Percentiles rank a stretch among this genome's conserved stretches.
Conservation (phyloP, 2,329 filamentous ascomycete species). For the Colletotrichum simmondsii region DNA sequence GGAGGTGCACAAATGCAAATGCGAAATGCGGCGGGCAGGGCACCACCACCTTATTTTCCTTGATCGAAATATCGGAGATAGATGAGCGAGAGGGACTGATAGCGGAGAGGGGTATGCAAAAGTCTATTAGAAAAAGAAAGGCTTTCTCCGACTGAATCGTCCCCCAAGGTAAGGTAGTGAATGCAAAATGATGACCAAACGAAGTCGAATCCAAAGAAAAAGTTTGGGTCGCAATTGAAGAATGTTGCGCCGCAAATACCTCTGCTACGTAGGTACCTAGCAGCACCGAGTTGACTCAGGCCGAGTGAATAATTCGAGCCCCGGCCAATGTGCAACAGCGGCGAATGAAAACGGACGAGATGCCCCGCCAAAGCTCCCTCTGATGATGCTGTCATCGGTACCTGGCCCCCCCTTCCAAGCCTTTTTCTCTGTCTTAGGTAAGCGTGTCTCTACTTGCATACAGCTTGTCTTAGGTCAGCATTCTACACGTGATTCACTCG, state of each 20-base stretch:
- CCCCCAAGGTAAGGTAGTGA: background rate
- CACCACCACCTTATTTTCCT: background rate
- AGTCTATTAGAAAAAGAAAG: background rate
- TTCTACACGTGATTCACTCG: conserved; percentile 14
- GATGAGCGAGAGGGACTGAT: background rate
- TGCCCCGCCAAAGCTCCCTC: conserved; percentile 19
- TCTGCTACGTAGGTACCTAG: no score
- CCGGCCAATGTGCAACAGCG: background rate
- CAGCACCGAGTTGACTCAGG: conserved; percentile 26
- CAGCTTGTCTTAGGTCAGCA: conserved; percentile 13
- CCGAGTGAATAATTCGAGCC: conserved; percentile 15
- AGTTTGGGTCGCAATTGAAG: conserved; percentile 7
- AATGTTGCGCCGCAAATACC: background rate
- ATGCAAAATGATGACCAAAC: background rate
- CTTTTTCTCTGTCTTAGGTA: background rate
- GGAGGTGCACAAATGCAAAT: conserved; percentile 13
- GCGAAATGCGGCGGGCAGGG: background rate
- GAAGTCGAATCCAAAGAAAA: background rate
- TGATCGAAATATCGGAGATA: background rate
- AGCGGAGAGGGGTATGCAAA: background rate
- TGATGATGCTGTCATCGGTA: conserved; percentile 1
- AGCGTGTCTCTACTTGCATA: background rate
- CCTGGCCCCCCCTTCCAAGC: no score
- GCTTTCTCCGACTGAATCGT: background rate
- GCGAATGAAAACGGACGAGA: conserved; percentile 28